Percentiles rank a stretch among this genome's conserved stretches.
These are phyloP conservation scores for Ampelomyces quisqualis DNA, from an alignment of 2,329 filamentous ascomycete species.

Conservation along the genomic window DNA sequence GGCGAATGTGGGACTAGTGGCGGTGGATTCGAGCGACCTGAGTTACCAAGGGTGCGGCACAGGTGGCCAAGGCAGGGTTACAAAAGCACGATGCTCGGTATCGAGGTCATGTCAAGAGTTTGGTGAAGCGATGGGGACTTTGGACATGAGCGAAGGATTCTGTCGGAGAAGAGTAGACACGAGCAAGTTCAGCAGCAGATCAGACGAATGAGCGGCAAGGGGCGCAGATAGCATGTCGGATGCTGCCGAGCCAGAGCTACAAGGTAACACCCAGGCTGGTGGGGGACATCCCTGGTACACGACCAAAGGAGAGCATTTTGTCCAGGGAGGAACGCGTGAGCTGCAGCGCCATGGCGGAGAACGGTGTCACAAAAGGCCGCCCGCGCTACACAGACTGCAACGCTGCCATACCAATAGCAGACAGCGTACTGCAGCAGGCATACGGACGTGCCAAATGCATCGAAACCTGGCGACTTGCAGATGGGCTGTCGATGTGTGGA, in stretches of 20 bases:
- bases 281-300: conserved; percentile 30
- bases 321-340: conserved; percentile 29
- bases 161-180: conserved; percentile 21
- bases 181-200: conserved; percentile 27
- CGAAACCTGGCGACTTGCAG: conserved; percentile 13
- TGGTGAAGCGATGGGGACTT: conserved; percentile 21
- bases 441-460: conserved; percentile 13
- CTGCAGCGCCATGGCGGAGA: conserved; percentile 24
- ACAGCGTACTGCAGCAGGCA: conserved; percentile 18
- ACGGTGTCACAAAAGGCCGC: conserved; percentile 32
- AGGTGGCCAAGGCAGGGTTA: conserved; percentile 26
- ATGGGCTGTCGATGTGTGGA: conserved; percentile 9
- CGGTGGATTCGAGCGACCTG: conserved; percentile 21
- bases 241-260: conserved; percentile 30
- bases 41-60: conserved; percentile 24
- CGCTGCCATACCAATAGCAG: conserved; percentile 31
- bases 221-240: conserved; percentile 32
- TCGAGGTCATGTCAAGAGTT: conserved; percentile 22
- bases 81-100: conserved; percentile 27
- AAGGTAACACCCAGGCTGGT: conserved; percentile 22
- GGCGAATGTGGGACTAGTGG: conserved; percentile 24
- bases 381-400: conserved; percentile 39
- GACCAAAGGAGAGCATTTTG: conserved; percentile 26
- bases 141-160: conserved; percentile 22
- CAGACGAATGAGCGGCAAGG: conserved; percentile 31